Percentiles rank a stretch among this genome's conserved stretches.
phyloP scores from a whole-genome alignment of 306 rosid genomes.

The Aeschynomene evenia region DNA sequence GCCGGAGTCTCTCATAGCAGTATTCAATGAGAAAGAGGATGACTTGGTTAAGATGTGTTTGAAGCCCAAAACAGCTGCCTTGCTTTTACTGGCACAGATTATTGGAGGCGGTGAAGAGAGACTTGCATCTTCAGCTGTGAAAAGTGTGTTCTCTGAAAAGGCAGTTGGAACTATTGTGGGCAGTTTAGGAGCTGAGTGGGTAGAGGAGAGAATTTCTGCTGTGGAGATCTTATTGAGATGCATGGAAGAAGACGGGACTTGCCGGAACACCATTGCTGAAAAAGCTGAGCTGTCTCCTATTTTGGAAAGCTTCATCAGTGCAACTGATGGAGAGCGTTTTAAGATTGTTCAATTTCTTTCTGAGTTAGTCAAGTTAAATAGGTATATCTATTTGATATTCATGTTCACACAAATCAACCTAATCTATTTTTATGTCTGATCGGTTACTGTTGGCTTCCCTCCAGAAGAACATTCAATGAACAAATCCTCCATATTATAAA shows the following conservation, averaged over 20 bases:
- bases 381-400: conserved; percentile 41
- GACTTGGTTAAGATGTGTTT: conserved; percentile 59
- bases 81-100: conserved; percentile 65
- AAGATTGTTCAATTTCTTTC: conserved; percentile 61
- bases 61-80: conserved; percentile 69
- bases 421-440: conserved; percentile 6
- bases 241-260: conserved; percentile 75
- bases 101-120: conserved; percentile 53
- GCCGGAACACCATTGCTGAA: conserved; percentile 72
- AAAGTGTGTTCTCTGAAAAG: conserved; percentile 45
- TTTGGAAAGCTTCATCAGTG: conserved; percentile 61
- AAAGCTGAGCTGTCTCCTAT: conserved; percentile 64
- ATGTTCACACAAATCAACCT: conserved; percentile 12
- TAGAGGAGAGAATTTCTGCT: conserved; percentile 75
- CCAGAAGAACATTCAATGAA: conserved; percentile 74
- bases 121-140: conserved; percentile 42
- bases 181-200: conserved; percentile 62
- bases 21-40: conserved; percentile 53
- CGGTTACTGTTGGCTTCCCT: conserved; percentile 30
- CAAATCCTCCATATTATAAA: conserved; percentile 77
- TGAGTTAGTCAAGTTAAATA: conserved; percentile 75
- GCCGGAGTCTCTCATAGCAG: conserved; percentile 53
- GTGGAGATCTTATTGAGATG: conserved; percentile 70
- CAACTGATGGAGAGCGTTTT: conserved; percentile 58
- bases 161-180: conserved; percentile 47